Evolutionary conservation across 495 filamentous ascomycete genomes (phyloP).

Genomic region (Mytilinidion resinicola): DNA sequence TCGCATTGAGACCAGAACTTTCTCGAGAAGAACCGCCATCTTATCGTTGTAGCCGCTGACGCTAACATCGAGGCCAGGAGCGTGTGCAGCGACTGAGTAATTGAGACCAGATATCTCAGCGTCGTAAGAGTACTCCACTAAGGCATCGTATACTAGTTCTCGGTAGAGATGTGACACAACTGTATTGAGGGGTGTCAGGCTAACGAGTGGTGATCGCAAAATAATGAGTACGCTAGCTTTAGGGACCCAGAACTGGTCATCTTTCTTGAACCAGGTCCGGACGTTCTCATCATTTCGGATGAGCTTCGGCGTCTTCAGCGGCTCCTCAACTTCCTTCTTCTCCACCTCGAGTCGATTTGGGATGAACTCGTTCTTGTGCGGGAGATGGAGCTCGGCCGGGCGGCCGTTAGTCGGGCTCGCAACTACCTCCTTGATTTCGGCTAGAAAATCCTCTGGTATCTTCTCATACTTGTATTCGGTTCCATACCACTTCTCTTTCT

Average conservation of each 20-base stretch:
- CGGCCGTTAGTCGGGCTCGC: constrained; percentile 51
- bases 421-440: constrained; percentile 59
- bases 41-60: constrained; percentile 95
- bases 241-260: constrained; percentile 97
- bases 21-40: constrained; percentile 82
- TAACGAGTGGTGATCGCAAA: constrained; percentile 70
- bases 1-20: constrained; percentile 80
- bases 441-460: constrained; percentile 69
- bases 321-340: constrained; percentile 76
- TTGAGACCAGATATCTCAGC: constrained; percentile 88
- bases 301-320: constrained; percentile 68
- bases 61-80: constrained; percentile 68
- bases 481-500: constrained; percentile 95
- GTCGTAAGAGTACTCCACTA: constrained; percentile 94
- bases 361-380: constrained; percentile 93
- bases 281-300: constrained; percentile 79
- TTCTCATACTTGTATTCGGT: constrained; percentile 85
- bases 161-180: constrained; percentile 78
- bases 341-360: constrained; percentile 90
- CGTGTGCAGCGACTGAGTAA: constrained; percentile 66
- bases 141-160: constrained; percentile 78
- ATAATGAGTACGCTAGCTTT: constrained; percentile 81
- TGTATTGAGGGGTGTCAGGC: constrained; percentile 66
- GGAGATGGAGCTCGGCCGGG: constrained; percentile 70
- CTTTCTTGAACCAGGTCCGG: constrained; percentile 97